phyloP scores from a whole-genome alignment of 805 yeast species.

The Candida silvatica region DNA sequence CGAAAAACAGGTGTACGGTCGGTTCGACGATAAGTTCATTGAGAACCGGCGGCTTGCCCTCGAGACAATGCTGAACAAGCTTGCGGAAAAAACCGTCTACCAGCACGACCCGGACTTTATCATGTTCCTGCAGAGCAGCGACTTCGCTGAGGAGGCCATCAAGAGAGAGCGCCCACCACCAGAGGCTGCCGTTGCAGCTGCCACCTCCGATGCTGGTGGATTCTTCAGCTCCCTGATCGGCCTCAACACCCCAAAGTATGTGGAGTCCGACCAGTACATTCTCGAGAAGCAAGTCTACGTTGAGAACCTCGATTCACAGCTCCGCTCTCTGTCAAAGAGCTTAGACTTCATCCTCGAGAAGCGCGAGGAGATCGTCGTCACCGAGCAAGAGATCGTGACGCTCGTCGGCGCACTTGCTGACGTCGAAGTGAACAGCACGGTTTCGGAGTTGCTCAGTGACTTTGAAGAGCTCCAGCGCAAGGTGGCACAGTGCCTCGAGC shows the following conservation, averaged over 20 bases:
- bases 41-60: conserved; percentile 78
- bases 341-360: conserved; percentile 69
- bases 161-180: conserved; percentile 43
- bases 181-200: conserved; percentile 17
- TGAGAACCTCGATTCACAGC: conserved; percentile 64
- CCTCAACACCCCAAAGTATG: conserved; percentile 50
- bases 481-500: conserved; percentile 63
- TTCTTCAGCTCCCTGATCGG: conserved; percentile 66
- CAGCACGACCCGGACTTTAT: conserved; percentile 69
- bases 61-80: conserved; percentile 76
- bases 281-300: conserved; percentile 58
- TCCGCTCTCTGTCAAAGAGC: conserved; percentile 59
- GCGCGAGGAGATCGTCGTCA: conserved; percentile 60
- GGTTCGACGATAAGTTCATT: conserved; percentile 84
- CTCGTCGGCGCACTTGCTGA: conserved; percentile 54
- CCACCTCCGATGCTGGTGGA: conserved; percentile 22
- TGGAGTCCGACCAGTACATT: conserved; percentile 76
- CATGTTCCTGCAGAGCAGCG: conserved; percentile 67
- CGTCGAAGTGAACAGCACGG: conserved; percentile 62
- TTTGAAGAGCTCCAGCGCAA: conserved; percentile 68
- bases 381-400: conserved; percentile 55
- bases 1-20: conserved; percentile 86
- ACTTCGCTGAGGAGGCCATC: conserved; percentile 61
- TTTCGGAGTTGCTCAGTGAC: conserved; percentile 54
- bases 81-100: conserved; percentile 46